Base-by-base conservation (phyloP, 1,284 basidiomycete genomes). In the Coniophora puteana region DNA sequence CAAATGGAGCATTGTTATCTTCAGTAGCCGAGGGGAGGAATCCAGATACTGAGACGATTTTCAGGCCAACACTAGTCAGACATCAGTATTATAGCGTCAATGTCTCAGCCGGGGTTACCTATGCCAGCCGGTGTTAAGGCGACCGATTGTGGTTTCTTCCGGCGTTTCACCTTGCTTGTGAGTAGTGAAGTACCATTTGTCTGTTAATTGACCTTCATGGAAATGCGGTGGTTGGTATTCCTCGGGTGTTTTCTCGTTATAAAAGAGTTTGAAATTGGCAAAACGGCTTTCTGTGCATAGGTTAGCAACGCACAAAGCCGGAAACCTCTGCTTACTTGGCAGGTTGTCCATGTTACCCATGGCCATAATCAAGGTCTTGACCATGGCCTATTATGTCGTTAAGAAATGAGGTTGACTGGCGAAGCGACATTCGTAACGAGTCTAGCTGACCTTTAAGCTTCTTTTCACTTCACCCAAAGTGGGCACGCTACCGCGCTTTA, bases 181-280 rank as follows among this genome's bases (percentile, higher is more conserved):
- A 0, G 87, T 89, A 54, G 81, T 78, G 53, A 89, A 85, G 52
- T 76, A 83, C 78, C 83, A 89, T 45, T 69, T 82, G 52, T 89
- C 81, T 46, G 73, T 77, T 12, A 63, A 62, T 53, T 89, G 83
- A 1, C 80, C 85, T 6, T 82, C 62, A 40, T 74, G 72, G 53
- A 89, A 89, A 58, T 83, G 68, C 0, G 81, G 82, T 4, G 87
- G 87, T 55, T 89, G 85, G 48, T 89, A 89, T 38, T 86, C 78
- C 5, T 71, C 64, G 0, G 89, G 89, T 5, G 87, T 82, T 16
- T 78, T 69, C 29, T 86, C 78, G 16, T 78, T 81, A 56, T 89
- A 92, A 53, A 84, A 86, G 12, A 88, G 63, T 55, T 91, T 91
- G 65, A 91, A 85, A n/a, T 82, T 86, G 17, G 86, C 85, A 54